Conservation (phyloP, 345 rosid species). For the Gossypium thurberi region DNA sequence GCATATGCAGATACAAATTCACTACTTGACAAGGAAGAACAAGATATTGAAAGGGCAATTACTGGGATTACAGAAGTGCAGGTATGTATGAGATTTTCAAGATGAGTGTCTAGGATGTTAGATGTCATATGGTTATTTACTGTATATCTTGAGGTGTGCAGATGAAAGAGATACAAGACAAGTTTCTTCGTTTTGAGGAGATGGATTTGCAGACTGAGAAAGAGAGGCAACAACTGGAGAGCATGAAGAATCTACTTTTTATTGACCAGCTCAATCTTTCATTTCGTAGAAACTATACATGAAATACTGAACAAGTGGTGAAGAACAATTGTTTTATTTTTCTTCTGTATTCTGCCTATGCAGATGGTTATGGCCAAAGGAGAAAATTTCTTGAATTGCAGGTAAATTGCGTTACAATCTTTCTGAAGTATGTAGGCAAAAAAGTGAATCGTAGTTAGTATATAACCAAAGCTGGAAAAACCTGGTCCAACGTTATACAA, state of each 20-base stretch:
- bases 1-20: conserved; percentile 40
- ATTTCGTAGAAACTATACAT: conserved; percentile 12
- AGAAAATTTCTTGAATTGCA: background rate
- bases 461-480: background rate
- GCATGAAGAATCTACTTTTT: conserved; percentile 64
- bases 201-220: conserved; percentile 78
- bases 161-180: conserved; percentile 74
- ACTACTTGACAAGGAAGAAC: conserved; percentile 57
- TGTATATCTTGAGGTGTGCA: conserved; percentile 22
- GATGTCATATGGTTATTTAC: background rate
- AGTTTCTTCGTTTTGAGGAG: conserved; percentile 60
- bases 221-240: conserved; percentile 73
- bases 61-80: conserved; percentile 47
- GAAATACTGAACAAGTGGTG: background rate
- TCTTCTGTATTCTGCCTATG: background rate
- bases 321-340: background rate
- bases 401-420: background rate
- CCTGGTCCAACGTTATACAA: background rate
- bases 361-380: background rate
- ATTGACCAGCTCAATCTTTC: conserved; percentile 67
- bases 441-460: background rate
- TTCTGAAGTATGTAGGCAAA: background rate
- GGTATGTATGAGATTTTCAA: conserved; percentile 35
- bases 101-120: background rate
- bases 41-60: conserved; percentile 56